Evolutionary conservation across 306 rosid species (phyloP).

Genomic region (Rubus idaeus): DNA sequence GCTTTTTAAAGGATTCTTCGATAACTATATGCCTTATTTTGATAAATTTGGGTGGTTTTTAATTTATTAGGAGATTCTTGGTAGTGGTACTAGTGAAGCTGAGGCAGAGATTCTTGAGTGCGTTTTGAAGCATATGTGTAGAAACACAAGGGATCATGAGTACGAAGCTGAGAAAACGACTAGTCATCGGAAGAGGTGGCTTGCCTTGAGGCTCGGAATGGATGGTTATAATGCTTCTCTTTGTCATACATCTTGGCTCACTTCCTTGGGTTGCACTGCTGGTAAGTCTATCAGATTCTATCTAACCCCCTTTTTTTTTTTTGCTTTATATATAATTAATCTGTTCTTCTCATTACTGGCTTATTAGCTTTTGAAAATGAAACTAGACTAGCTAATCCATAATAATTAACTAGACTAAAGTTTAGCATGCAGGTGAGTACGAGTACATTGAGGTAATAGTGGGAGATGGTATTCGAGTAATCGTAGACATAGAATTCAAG

Average conservation of each 20-base stretch:
- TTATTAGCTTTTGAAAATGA: too few relatives aligned
- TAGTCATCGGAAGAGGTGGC: slow-evolving; percentile 40
- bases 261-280: slow-evolving; percentile 64
- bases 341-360: too few relatives aligned
- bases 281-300: slow-evolving; percentile 27
- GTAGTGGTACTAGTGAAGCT: slow-evolving; percentile 25
- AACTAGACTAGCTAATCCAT: too few relatives aligned
- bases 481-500: slow-evolving; percentile 69
- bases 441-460: slow-evolving; percentile 52
- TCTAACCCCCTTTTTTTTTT: not conserved
- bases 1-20: too few relatives aligned
- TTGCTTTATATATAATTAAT: too few relatives aligned
- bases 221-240: slow-evolving; percentile 60
- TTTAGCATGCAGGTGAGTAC: slow-evolving; percentile 46
- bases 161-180: slow-evolving; percentile 24
- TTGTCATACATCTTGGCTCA: slow-evolving; percentile 65
- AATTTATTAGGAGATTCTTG: slow-evolving; percentile 49
- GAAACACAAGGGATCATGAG: slow-evolving; percentile 24
- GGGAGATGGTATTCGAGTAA: slow-evolving; percentile 35
- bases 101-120: slow-evolving; percentile 46
- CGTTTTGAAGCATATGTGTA: slow-evolving; percentile 44
- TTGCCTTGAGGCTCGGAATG: slow-evolving; percentile 47
- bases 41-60: too few relatives aligned
- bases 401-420: too few relatives aligned
- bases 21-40: too few relatives aligned